A percentile compares a stretch with the other conserved stretches of the same genome.
phyloP scores from a whole-genome alignment of 176 grass and related monocot genomes.

The Zoysia japonica region DNA sequence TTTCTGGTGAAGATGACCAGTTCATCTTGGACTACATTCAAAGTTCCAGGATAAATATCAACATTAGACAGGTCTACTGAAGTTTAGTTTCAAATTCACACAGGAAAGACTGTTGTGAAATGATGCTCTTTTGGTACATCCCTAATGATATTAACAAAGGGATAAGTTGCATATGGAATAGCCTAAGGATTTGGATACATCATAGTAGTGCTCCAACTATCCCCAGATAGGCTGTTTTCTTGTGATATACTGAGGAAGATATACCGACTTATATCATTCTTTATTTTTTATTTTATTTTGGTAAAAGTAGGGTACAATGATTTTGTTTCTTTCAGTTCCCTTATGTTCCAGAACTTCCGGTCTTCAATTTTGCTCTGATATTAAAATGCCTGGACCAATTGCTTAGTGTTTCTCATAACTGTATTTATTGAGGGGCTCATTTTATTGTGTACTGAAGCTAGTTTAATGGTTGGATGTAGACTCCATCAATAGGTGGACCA shows the following conservation, averaged over 20 bases:
- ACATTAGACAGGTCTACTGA: slow-evolving; percentile 72
- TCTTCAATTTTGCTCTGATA: not conserved
- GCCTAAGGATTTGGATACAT: not conserved
- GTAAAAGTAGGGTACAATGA: not conserved
- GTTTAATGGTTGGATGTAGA: not conserved
- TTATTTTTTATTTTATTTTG: not conserved
- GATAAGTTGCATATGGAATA: not conserved
- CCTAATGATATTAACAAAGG: not conserved
- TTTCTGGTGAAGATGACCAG: slow-evolving; percentile 55
- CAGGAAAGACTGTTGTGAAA: not conserved
- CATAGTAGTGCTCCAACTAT: not conserved
- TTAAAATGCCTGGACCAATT: not conserved
- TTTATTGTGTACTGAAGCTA: not conserved
- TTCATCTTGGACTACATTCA: slow-evolving; percentile 61
- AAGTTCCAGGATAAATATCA: slow-evolving; percentile 91
- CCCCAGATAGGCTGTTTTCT: not conserved
- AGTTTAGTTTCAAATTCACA: not conserved
- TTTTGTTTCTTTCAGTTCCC: not conserved
- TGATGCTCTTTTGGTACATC: not conserved
- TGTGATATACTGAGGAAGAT: not conserved
- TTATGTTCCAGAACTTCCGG: not conserved
- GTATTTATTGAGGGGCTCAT: no score
- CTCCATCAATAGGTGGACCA: not conserved
- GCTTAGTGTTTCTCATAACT: no score
- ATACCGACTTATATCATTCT: not conserved